phyloP scores from a whole-genome alignment of 1,284 basidiomycete genomes.

The Sporisorium iseilematis-ciliati region DNA sequence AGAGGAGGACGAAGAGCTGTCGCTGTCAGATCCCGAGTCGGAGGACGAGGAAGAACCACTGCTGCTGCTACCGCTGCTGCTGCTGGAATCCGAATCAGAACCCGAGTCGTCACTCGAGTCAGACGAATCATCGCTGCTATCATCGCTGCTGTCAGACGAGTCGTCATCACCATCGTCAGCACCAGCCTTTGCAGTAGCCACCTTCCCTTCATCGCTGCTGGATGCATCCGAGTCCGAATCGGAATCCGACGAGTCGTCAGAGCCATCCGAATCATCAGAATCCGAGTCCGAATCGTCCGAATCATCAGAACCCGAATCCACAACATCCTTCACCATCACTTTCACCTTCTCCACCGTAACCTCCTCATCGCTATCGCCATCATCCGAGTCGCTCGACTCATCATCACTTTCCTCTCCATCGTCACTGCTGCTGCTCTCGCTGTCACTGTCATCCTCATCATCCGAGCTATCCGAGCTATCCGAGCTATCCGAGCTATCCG shows the following conservation, averaged over 20 bases:
- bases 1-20: constrained; percentile 13
- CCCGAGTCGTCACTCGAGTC: constrained; percentile 20
- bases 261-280: constrained; percentile 21
- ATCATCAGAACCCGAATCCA: constrained; percentile 23
- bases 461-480: constrained; percentile 28
- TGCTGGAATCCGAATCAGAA: constrained; percentile 14
- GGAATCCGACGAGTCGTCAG: constrained; percentile 20
- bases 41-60: constrained; percentile 30
- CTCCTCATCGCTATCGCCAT: constrained; percentile 18
- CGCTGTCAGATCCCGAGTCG: constrained; percentile 12
- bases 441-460: constrained; percentile 21
- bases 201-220: constrained; percentile 17
- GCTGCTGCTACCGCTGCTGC: constrained; percentile 11
- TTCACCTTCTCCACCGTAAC: constrained; percentile 19
- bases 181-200: constrained; percentile 1
- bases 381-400: constrained; percentile 18
- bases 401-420: constrained; percentile 29
- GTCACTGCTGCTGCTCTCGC: constrained; percentile 24
- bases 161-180: constrained; percentile 19
- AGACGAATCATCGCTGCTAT: constrained; percentile 4
- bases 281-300: constrained; percentile 22
- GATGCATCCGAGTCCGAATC: constrained; percentile 25
- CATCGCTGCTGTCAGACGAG: constrained; percentile 17
- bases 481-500: constrained; percentile 23
- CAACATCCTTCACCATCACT: constrained; percentile 14